Evolutionary conservation across 2,329 filamentous ascomycete species (phyloP), one percentile per base, ranked within the genome.

Genomic region (Neofusicoccum cordaticola): DNA sequence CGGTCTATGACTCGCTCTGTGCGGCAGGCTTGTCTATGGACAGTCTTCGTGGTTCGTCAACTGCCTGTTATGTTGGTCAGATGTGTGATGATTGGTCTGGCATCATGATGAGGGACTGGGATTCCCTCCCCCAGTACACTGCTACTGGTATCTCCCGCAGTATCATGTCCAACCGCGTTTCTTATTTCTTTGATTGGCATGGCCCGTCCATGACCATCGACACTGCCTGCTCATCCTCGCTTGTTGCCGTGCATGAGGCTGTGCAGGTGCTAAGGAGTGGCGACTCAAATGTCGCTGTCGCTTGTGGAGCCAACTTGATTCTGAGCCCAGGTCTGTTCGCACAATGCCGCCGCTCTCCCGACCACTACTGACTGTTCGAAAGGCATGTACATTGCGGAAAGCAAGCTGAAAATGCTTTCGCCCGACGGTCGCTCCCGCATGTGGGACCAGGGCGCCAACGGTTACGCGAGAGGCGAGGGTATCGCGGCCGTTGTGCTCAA

Each of bases 401-500:
- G 27, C 27, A 31, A 31, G 27, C 27, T 31, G 27, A 31, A 31
- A 31, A 31, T 31, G 27, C 27, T 31, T 31, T 31, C 27, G 1
- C 27, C 27, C 27, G 27, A 69, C 8, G 71, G 73, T 15, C 48
- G 67, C 0, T 68, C 53, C 7, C 45, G 51, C 1, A 77, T 75
- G 71, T 79, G 73, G 72, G 72, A 74, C 13, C 73, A 70, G 2
- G 71, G 70, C 2, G 84, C 82, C 0, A 73, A 84, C 67, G 84
- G 83, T 7, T 84, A 79, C 70, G 82, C 76, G 34, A 78, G 84
- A 0, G 83, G 82, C 11, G 86, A 88, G 60, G 85, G 84, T 0
- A 71, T 85, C 11, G 79, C 79, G 0, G 73, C 76, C 0, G 67
- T 88, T 0, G 72, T 87, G 0, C 67, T 88, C 0, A 88, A 88